phyloP scores from a whole-genome alignment of 2,329 filamentous ascomycete species.

The Talaromyces verruculosus region DNA sequence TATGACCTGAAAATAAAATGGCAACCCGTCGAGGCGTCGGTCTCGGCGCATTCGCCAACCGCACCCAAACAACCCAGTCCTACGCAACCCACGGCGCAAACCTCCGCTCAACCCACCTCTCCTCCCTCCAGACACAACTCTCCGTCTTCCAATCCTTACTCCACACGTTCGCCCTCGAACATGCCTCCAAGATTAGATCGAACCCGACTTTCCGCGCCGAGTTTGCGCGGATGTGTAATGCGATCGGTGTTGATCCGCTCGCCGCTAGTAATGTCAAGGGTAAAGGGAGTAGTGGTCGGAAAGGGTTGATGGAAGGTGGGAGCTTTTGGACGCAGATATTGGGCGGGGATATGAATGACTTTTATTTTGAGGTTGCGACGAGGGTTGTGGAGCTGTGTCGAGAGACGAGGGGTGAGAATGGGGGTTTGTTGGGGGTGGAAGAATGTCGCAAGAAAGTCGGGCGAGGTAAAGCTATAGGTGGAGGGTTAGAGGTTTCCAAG shows the following conservation, averaged over 20 bases:
- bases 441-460: conserved; percentile 78
- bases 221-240: conserved; percentile 97
- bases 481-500: conserved; percentile 76
- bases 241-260: conserved; percentile 92
- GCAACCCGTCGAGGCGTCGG: conserved; percentile 67
- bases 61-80: conserved; percentile 78
- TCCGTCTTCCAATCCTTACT: conserved; percentile 93
- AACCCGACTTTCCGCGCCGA: conserved; percentile 94
- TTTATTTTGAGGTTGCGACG: conserved; percentile 98
- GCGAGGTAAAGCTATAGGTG: conserved; percentile 70
- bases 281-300: conserved; percentile 40
- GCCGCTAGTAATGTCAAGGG: conserved; percentile 63
- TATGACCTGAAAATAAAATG: conserved; percentile 33
- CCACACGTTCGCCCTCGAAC: conserved; percentile 91
- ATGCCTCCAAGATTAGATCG: conserved; percentile 92
- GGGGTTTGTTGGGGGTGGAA: conserved; percentile 79
- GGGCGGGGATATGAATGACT: conserved; percentile 90
- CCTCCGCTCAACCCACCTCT: conserved; percentile 79
- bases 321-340: conserved; percentile 93
- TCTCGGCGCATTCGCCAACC: conserved; percentile 84
- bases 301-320: conserved; percentile 50
- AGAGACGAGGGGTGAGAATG: conserved; percentile 83
- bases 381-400: conserved; percentile 90
- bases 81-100: conserved; percentile 87
- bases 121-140: conserved; percentile 87